Conservation (phyloP, 2,329 filamentous ascomycete species). For the Penicillium sp. region DNA sequence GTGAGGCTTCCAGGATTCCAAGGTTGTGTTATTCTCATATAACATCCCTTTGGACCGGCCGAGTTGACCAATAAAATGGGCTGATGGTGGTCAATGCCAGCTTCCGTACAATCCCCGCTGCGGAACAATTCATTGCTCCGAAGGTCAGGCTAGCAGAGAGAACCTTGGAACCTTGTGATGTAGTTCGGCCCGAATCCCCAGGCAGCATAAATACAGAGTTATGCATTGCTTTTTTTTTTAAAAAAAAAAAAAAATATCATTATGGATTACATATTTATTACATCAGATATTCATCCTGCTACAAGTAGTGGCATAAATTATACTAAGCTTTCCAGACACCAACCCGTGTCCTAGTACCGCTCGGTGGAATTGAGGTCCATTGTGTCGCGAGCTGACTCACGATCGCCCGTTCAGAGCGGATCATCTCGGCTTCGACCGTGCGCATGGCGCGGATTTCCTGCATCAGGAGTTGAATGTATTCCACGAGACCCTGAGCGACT, state of each 20-base stretch:
- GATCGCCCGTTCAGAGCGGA: slow-evolving; percentile 35
- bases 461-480: slow-evolving; percentile 35
- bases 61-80: too few relatives aligned
- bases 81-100: too few relatives aligned
- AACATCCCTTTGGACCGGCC: too few relatives aligned
- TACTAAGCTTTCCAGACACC: background rate
- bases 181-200: too few relatives aligned
- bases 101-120: too few relatives aligned
- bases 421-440: slow-evolving; percentile 36
- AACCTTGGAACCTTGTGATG: too few relatives aligned
- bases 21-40: too few relatives aligned
- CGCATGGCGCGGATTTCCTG: slow-evolving; percentile 39
- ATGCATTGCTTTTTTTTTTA: too few relatives aligned
- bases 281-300: background rate
- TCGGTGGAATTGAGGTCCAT: slow-evolving; percentile 6
- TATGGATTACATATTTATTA: background rate
- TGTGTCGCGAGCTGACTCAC: slow-evolving; percentile 32
- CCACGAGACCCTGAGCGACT: slow-evolving; percentile 28
- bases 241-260: background rate
- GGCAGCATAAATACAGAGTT: too few relatives aligned
- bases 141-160: too few relatives aligned
- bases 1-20: too few relatives aligned
- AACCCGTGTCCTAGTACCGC: background rate
- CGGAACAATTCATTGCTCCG: too few relatives aligned
- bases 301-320: background rate